A percentile compares a stretch with the other conserved stretches of the same genome.
These are phyloP conservation scores for Phytophthora litchii DNA, from an alignment of 352 stramenopile genomes.

Conservation along the genomic window DNA sequence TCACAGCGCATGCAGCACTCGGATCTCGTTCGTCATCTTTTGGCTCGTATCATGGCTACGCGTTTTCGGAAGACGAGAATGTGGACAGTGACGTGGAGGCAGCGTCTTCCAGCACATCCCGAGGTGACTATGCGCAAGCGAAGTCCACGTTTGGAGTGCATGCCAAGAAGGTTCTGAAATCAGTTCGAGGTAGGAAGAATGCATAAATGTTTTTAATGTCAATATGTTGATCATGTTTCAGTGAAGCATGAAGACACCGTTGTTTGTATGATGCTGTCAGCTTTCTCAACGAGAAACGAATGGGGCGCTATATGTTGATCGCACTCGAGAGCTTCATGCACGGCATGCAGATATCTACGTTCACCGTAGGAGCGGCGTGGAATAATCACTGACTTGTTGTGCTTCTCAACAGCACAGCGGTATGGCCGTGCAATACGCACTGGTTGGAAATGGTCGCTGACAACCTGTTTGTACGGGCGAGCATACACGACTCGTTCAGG, in stretches of 20 bases:
- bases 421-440: constrained; percentile 44
- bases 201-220: constrained; percentile 35
- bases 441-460: constrained; percentile 51
- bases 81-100: constrained; percentile 70
- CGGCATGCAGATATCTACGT: constrained; percentile 18
- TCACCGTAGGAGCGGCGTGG: constrained; percentile 29
- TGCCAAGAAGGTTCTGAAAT: constrained; percentile 81
- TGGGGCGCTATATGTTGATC: neutral
- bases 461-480: constrained; percentile 35
- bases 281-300: constrained; percentile 1
- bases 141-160: constrained; percentile 30
- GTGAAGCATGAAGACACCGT: constrained; percentile 6
- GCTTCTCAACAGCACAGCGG: constrained; percentile 23
- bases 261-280: constrained; percentile 19
- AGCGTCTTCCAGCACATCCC: constrained; percentile 37
- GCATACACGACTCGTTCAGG: constrained; percentile 37
- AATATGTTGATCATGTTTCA: constrained; percentile 12
- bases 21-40: constrained; percentile 19
- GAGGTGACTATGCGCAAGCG: constrained; percentile 9
- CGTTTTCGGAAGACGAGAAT: constrained; percentile 82
- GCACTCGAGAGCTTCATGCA: constrained; percentile 9
- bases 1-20: constrained; percentile 11
- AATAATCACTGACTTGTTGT: constrained; percentile 45
- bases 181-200: constrained; percentile 73
- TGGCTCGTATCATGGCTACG: constrained; percentile 70